Evolutionary conservation across 129 eudicot species (phyloP), one percentile per base, ranked within the genome.

Genomic region (Tagetes erecta): DNA sequence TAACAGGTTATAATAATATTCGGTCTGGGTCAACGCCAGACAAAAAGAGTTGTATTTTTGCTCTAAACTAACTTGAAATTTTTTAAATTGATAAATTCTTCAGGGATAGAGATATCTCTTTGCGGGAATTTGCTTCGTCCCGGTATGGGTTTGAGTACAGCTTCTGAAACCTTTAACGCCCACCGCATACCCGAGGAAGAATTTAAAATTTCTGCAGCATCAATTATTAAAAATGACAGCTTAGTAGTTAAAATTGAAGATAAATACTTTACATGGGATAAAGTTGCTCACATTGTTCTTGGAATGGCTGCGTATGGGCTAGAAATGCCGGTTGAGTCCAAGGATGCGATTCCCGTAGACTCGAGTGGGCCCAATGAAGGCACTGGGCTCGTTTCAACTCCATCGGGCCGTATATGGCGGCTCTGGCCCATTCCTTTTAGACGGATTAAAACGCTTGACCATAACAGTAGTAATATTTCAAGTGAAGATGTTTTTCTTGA

Each of bases 371-470:
- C 55, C 12, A 72, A 39, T 67, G 91, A 82, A 52, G 87, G 74
- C 3, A 50, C 77, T 1, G 81, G 73, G 36, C 74, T 81, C 27
- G 44, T 86, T 67, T 81, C 89, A 30, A 81, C 94, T 64, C 86
- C 92, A 13, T 82, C 97, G 7, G 90, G 88, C 3, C 84, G 96
- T 9, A 82, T 89, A 84, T 94, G 99, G 99, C 86, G 94, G 82
- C 88, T 94, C 3, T 91, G 99, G 99, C 92, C 97, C 10, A 88
- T 83, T 53, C 91, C 97, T 0, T 94, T 94, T 67, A 85, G 99
- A 74, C 74, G 96, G 71, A 80, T 80, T 4, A 94, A 86, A 71
- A 85, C 90, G 8, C 83, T 91, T 27, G 91, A 86, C 52, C 97
- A 84, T 50, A 80, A 70, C 59, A 50, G 6, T 38, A 90, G 93